A percentile compares a stretch with the other conserved stretches of the same genome.
These are phyloP conservation scores for Mrakiaceae sp. DNA, from an alignment of 1,284 basidiomycete species.

Conservation along the genomic window DNA sequence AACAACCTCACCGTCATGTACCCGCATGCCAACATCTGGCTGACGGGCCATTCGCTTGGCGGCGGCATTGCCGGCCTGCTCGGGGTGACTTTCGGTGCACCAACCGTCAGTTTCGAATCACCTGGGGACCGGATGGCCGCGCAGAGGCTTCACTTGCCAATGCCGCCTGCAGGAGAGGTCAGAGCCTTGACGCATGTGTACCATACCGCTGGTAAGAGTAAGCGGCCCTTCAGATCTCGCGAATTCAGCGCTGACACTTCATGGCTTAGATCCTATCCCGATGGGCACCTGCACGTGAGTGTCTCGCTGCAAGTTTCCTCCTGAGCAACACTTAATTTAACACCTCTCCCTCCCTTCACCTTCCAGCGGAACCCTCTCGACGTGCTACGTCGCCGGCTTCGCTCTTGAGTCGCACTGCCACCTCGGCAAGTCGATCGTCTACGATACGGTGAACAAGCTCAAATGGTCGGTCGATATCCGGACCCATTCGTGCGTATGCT, in stretches of 20 bases:
- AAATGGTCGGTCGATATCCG: conserved; percentile 72
- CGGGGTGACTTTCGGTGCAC: conserved; percentile 83
- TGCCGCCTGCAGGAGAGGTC: conserved; percentile 36
- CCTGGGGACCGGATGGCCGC: conserved; percentile 85
- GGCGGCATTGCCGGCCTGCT: conserved; percentile 77
- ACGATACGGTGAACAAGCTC: conserved; percentile 73
- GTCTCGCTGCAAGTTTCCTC: conserved; percentile 22
- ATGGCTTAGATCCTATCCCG: conserved; percentile 31
- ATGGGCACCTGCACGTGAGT: conserved; percentile 38
- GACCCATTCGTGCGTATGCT: conserved; percentile 45
- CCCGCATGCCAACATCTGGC: conserved; percentile 84
- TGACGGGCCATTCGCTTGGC: conserved; percentile 83
- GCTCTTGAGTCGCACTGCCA: conserved; percentile 50
- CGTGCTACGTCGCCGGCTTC: conserved; percentile 37
- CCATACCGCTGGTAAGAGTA: conserved; percentile 40
- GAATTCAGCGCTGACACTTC: neutral
- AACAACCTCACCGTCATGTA: conserved; percentile 91
- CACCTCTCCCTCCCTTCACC: neutral
- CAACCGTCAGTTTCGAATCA: conserved; percentile 79
- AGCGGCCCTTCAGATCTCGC: conserved; percentile 26
- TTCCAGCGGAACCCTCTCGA: conserved; percentile 9
- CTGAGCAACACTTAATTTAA: neutral
- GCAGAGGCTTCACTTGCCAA: conserved; percentile 71
- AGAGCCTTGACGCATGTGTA: conserved; percentile 42
- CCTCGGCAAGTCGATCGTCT: conserved; percentile 69